phyloP scores from a whole-genome alignment of 2,329 filamentous ascomycete species.

The Macrophomina tecta region DNA sequence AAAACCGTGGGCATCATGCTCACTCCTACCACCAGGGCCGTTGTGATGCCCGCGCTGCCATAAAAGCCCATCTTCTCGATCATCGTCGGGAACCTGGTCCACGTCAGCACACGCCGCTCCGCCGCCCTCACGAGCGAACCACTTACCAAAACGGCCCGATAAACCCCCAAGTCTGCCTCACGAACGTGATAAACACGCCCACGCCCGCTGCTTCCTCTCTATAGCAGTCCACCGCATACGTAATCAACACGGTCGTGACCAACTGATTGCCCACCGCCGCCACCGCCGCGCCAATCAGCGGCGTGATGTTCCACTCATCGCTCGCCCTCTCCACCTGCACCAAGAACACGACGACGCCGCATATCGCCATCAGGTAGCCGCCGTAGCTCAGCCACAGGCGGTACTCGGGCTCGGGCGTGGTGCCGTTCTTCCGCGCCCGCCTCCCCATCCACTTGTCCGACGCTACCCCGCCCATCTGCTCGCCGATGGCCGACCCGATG shows the following conservation, averaged over 20 bases:
- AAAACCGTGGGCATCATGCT: conserved; percentile 29
- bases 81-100: conserved; percentile 42
- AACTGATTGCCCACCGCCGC: conserved; percentile 64
- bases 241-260: conserved; percentile 65
- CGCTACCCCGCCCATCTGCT: conserved; percentile 61
- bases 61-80: conserved; percentile 43
- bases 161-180: conserved; percentile 56
- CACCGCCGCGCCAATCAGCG: conserved; percentile 60
- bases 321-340: conserved; percentile 56
- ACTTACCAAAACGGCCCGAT: conserved; percentile 49
- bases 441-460: conserved; percentile 61
- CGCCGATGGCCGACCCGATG: conserved; percentile 63
- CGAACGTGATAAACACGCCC: conserved; percentile 65
- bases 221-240: conserved; percentile 66
- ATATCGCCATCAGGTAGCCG: conserved; percentile 58
- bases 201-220: conserved; percentile 59
- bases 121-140: not conserved
- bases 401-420: conserved; percentile 54
- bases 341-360: conserved; percentile 62
- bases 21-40: conserved; percentile 33
- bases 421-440: conserved; percentile 43
- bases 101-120: not conserved
- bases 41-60: conserved; percentile 40
- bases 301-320: conserved; percentile 61
- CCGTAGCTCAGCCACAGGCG: conserved; percentile 64